Evolutionary conservation across 305 asterid genomes (phyloP).

Genomic region (Fraxinus sp.): DNA sequence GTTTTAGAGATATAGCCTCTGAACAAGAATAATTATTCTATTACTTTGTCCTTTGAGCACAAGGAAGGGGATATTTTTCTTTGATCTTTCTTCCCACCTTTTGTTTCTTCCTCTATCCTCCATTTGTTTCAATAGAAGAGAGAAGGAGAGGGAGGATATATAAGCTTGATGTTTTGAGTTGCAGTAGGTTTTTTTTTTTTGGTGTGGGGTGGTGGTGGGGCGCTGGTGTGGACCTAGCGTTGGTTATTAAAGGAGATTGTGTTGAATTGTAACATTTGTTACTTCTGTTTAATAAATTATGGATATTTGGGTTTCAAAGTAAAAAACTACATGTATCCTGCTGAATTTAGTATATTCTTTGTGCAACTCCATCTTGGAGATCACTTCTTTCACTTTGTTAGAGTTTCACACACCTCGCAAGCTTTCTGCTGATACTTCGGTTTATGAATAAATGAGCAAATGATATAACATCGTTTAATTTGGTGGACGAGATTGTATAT

Average conservation of each 20-base stretch:
- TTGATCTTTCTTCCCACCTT: background rate
- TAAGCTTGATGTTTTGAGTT: background rate
- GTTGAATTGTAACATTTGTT: background rate
- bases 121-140: background rate
- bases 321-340: background rate
- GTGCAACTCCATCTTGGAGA: background rate
- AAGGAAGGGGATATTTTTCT: background rate
- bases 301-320: background rate
- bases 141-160: background rate
- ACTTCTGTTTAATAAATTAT: background rate
- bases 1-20: background rate
- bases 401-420: background rate
- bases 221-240: background rate
- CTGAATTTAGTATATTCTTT: background rate
- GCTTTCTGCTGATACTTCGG: background rate
- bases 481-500: background rate
- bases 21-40: background rate
- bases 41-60: background rate
- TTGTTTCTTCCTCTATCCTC: background rate
- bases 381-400: background rate
- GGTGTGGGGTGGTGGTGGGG: background rate
- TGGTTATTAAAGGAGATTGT: background rate
- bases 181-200: background rate
- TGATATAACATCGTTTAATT: background rate
- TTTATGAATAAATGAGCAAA: background rate